Base-by-base conservation (phyloP, 2,329 filamentous ascomycete genomes). In the Periconia sp. region DNA sequence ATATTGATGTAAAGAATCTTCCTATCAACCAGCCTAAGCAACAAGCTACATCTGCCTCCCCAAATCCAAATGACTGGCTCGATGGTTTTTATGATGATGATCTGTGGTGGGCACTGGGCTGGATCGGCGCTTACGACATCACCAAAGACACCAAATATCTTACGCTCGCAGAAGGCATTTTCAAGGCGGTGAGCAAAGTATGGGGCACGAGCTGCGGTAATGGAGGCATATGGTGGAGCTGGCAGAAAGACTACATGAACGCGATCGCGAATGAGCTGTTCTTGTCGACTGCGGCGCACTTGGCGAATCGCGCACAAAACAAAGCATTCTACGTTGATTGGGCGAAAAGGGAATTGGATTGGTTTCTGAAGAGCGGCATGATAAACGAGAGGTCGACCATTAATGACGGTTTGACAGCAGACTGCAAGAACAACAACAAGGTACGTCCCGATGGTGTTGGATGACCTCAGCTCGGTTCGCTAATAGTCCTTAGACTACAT, bases 191-290 rank as follows among this genome's bases (percentile, higher is more conserved):
- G 51, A 66, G 63, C 3, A 59, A 62, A 21, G 55, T 50, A 1
- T 68, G 66, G 65, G 59, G 60, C 3, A 65, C 68, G 1, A 66
- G 69, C 2, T 78, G 73, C 60, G 69, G 73, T 16, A 71, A 71
- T 31, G 74, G 75, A 19, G 75, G 77, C 12, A 69, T 81, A 38
- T 79, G 71, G 58, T 80, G 77, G 74, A 73, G 73, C 45, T 71
- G 71, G 35, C 50, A 65, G 1, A 65, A 74, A 19, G 63, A 66
- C 3, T 77, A 78, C 45, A 69, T 76, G 32, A 79, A 78, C 46
- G 78, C 80, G 1, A 80, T 84, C 22, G 72, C 78, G 2, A 84
- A 83, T 43, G 78, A 80, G 50, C 73, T 84, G 3, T 83, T 81
- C 57, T 61, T 84, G 2, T 74, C 73, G 3, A 71, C 78, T 0